phyloP scores from a whole-genome alignment of 1,284 basidiomycete species.

The Cryptococcus sp. region DNA sequence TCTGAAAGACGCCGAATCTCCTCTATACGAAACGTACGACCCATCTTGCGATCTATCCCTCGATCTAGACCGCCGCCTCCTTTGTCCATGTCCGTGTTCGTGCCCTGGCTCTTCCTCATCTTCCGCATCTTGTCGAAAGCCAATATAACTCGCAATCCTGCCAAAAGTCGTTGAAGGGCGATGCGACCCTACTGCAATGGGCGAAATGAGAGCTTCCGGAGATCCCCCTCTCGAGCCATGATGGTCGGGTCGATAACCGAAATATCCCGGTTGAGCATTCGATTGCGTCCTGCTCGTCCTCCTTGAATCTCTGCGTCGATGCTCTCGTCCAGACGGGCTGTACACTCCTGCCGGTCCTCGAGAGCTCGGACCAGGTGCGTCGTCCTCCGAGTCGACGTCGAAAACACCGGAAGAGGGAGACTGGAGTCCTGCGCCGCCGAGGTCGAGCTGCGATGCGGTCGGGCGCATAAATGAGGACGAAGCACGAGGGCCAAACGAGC shows the following conservation, averaged over 20 bases:
- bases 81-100: conserved; percentile 10
- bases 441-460: conserved; percentile 19
- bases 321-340: not conserved
- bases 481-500: conserved; percentile 16
- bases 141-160: conserved; percentile 42
- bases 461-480: conserved; percentile 14
- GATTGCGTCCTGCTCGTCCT: conserved; percentile 1
- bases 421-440: conserved; percentile 11
- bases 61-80: conserved; percentile 14
- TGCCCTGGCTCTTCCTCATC: conserved; percentile 21
- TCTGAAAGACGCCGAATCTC: conserved; percentile 16
- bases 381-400: conserved; percentile 38
- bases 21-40: conserved; percentile 17
- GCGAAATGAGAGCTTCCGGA: conserved; percentile 28
- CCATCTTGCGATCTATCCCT: conserved; percentile 17
- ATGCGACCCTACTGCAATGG: conserved; percentile 17
- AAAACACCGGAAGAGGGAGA: conserved; percentile 39
- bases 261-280: conserved; percentile 4
- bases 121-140: conserved; percentile 27
- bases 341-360: not conserved
- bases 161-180: conserved; percentile 32
- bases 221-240: not conserved
- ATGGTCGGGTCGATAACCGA: conserved; percentile 6
- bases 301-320: conserved; percentile 8
- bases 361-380: conserved; percentile 11